A percentile compares a stretch with the other conserved stretches of the same genome.
Evolutionary conservation across 768 basidiomycete genomes (phyloP).

Genomic region (Podaxis rugospora): DNA sequence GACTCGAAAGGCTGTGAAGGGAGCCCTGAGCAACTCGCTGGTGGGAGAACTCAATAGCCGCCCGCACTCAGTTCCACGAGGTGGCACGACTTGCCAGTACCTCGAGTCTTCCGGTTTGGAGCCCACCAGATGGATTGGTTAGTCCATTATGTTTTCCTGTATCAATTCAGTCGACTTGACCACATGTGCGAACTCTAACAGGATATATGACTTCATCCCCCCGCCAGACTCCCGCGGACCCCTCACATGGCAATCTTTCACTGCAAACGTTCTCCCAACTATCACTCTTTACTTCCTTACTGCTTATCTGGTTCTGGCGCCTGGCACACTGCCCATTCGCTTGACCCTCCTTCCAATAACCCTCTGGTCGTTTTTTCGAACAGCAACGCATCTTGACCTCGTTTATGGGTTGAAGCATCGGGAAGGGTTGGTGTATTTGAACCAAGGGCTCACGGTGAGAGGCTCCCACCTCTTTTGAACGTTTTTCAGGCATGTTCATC

Average conservation of each 20-base stretch:
- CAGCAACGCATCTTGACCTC: conserved; percentile 39
- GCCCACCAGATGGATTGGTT: background rate
- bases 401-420: conserved; percentile 25
- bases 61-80: background rate
- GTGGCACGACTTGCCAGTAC: conserved; percentile 12
- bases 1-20: background rate
- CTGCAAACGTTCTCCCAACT: conserved; percentile 35
- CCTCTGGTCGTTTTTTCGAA: conserved; percentile 38
- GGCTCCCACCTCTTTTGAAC: background rate
- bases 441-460: conserved; percentile 43
- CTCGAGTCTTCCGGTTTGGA: background rate
- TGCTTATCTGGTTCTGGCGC: conserved; percentile 48
- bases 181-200: conserved; percentile 4
- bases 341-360: conserved; percentile 46
- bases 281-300: conserved; percentile 44
- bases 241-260: conserved; percentile 27
- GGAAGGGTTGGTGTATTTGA: conserved; percentile 34
- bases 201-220: conserved; percentile 24
- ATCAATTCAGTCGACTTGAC: conserved; percentile 2
- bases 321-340: conserved; percentile 38
- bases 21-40: background rate
- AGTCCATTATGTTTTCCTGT: conserved; percentile 3
- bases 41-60: conserved; percentile 4
- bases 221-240: conserved; percentile 28
- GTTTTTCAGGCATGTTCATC: background rate